These are phyloP conservation scores for Tetrapisispora namnaoensis DNA, from an alignment of 805 yeast genomes.

Conservation along the genomic window DNA sequence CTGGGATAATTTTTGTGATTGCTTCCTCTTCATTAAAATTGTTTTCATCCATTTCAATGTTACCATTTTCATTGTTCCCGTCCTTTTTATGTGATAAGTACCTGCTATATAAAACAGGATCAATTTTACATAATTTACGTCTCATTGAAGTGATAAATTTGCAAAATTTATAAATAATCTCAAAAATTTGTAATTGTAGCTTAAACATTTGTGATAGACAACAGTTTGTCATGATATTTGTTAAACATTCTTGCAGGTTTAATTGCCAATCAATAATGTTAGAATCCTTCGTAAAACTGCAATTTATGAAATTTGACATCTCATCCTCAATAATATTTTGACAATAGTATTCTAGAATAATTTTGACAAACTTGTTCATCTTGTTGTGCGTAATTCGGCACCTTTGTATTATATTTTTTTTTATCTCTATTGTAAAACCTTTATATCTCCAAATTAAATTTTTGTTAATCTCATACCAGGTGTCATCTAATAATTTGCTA, in stretches of 20 bases:
- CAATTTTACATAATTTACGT: constrained; percentile 13
- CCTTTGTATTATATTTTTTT: constrained; percentile 45
- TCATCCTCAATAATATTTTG: constrained; percentile 20
- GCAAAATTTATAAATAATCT: constrained; percentile 24
- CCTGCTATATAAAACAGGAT: constrained; percentile 9
- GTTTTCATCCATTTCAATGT: not conserved
- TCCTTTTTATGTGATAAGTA: constrained; percentile 1
- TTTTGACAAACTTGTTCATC: constrained; percentile 28
- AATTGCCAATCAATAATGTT: constrained; percentile 14
- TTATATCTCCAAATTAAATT: constrained; percentile 58
- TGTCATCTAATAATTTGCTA: constrained; percentile 46
- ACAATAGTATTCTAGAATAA: constrained; percentile 17
- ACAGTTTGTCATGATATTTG: constrained; percentile 24
- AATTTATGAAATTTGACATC: constrained; percentile 6
- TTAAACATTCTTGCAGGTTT: constrained; percentile 17
- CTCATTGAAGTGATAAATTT: constrained; percentile 23
- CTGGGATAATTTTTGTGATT: constrained; percentile 5
- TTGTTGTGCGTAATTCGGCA: constrained; percentile 45
- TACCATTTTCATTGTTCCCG: not conserved
- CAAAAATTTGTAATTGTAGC: constrained; percentile 25
- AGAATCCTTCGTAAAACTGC: not conserved
- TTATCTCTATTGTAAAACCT: constrained; percentile 35
- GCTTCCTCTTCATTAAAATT: constrained; percentile 13
- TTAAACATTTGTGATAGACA: constrained; percentile 19
- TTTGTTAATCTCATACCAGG: constrained; percentile 58